These are phyloP conservation scores for Chalciporus sphaerocephalus DNA, from an alignment of 768 basidiomycete genomes.

Conservation along the genomic window DNA sequence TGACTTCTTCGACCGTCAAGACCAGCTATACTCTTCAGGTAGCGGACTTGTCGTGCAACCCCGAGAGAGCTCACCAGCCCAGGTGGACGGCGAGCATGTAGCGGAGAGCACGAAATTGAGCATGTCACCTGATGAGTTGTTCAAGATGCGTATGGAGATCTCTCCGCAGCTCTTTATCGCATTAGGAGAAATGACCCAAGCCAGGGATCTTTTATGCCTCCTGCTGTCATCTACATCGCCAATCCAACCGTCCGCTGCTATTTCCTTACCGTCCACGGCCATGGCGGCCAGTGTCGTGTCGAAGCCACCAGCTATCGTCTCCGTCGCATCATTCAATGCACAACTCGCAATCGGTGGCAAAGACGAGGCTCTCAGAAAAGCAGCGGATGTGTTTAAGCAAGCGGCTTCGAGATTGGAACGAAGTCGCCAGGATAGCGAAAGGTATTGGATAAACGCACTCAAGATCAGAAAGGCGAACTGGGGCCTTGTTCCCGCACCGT, in stretches of 20 bases:
- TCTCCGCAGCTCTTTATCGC: conserved; percentile 67
- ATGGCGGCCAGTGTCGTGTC: conserved; percentile 63
- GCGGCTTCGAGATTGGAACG: conserved; percentile 70
- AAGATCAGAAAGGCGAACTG: conserved; percentile 74
- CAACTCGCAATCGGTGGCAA: conserved; percentile 75
- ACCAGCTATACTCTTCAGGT: conserved; percentile 20
- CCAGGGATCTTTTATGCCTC: conserved; percentile 62
- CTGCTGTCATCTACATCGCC: conserved; percentile 45
- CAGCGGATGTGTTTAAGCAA: conserved; percentile 62
- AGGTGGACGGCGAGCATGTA: conserved; percentile 29
- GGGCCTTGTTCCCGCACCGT: conserved; percentile 74
- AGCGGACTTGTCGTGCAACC: conserved; percentile 23
- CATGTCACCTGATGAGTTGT: conserved; percentile 72
- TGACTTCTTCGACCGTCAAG: conserved; percentile 66
- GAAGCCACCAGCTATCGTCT: conserved; percentile 60
- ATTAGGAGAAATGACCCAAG: conserved; percentile 75
- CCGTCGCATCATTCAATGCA: conserved; percentile 67
- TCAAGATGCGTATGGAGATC: conserved; percentile 69
- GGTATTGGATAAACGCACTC: conserved; percentile 80
- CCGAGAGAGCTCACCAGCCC: conserved; percentile 22
- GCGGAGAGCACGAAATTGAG: conserved; percentile 31
- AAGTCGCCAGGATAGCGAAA: conserved; percentile 56
- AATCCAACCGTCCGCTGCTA: conserved; percentile 29
- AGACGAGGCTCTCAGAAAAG: conserved; percentile 73
- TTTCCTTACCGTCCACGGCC: conserved; percentile 29